Percentiles rank a stretch among this genome's conserved stretches.
Conservation (phyloP, 345 rosid species). For the Trapa bicornis region DNA sequence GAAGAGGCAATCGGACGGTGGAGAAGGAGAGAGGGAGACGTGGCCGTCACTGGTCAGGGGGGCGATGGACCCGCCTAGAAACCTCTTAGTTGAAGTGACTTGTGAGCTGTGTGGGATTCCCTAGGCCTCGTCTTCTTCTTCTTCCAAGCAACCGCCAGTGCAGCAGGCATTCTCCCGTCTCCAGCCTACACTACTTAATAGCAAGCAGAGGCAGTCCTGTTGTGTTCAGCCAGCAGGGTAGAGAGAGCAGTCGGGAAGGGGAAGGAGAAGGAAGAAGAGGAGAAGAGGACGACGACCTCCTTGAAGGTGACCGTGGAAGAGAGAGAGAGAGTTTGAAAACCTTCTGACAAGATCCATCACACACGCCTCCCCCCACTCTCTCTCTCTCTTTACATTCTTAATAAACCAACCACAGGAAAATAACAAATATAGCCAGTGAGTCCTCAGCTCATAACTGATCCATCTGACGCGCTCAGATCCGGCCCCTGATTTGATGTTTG, state of each 20-base stretch:
- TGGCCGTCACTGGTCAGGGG: not conserved
- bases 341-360: not conserved
- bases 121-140: slow-evolving; percentile 20
- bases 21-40: not conserved
- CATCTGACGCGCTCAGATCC: not conserved
- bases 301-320: not conserved
- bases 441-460: not conserved
- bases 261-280: not conserved
- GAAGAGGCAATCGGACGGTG: not conserved
- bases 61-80: slow-evolving; percentile 17
- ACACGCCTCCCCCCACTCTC: not conserved
- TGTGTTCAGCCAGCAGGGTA: too few species aligned
- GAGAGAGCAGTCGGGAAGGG: not conserved
- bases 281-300: not conserved
- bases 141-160: not conserved
- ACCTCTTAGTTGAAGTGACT: slow-evolving; percentile 33
- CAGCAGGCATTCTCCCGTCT: not conserved
- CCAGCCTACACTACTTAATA: not conserved
- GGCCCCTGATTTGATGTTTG: not conserved
- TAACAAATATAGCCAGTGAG: not conserved
- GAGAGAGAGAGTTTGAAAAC: not conserved
- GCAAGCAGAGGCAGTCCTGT: not conserved
- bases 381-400: not conserved
- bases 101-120: slow-evolving; percentile 25
- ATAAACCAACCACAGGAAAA: not conserved